Conservation (phyloP, 139 green algal genomes). For the Pleodorina starrii region DNA sequence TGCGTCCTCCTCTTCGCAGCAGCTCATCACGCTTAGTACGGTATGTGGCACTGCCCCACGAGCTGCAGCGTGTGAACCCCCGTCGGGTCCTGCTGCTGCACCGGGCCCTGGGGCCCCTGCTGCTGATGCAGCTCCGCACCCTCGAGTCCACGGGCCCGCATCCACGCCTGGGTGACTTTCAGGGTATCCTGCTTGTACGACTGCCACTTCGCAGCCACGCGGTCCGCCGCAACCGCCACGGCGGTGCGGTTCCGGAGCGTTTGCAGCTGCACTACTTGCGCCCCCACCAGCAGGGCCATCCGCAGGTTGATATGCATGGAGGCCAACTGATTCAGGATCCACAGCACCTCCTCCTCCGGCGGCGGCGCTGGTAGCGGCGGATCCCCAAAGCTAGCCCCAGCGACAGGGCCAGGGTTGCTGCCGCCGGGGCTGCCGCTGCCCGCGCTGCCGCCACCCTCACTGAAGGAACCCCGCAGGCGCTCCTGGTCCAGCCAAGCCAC, state of each 20-base stretch:
- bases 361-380: not conserved
- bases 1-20: no score
- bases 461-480: no score
- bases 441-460: not conserved
- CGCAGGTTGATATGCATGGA: not conserved
- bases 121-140: not conserved
- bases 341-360: not conserved
- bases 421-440: not conserved
- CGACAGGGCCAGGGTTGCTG: not conserved
- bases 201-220: not conserved
- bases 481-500: no score
- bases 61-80: no score
- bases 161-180: no score
- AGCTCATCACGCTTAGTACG: no score
- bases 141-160: no score
- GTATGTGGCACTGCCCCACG: no score
- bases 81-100: no score
- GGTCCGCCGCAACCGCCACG: constrained; percentile 12
- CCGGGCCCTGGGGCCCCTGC: no score
- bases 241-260: not conserved
- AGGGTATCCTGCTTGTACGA: no score
- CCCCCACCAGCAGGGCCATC: not conserved
- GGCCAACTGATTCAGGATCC: not conserved
- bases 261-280: not conserved
- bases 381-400: not conserved